Evolutionary conservation across 257 asterid genomes (phyloP).

Genomic region (Gentiana dahurica): DNA sequence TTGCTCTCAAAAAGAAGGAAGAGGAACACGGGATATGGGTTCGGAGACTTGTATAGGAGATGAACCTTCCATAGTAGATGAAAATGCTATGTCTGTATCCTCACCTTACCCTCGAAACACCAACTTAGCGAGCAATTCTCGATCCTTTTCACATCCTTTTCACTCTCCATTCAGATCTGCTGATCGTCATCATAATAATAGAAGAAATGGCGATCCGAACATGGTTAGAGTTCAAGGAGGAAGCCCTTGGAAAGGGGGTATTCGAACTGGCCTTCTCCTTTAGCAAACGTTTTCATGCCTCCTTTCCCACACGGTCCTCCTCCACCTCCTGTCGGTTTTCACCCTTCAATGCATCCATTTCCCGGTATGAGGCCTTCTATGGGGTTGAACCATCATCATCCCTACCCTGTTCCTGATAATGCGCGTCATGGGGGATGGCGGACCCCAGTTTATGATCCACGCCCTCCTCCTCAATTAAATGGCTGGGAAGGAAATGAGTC

Average conservation of each 20-base stretch:
- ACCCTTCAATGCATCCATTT: conserved; percentile 77
- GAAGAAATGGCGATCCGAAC: conserved; percentile 70
- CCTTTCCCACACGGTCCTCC: conserved; percentile 61
- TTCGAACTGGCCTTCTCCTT: conserved; percentile 87
- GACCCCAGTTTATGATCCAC: conserved; percentile 49
- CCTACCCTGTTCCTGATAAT: conserved; percentile 71
- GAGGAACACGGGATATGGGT: conserved; percentile 48
- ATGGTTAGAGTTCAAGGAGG: conserved; percentile 78
- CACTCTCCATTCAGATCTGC: conserved; percentile 57
- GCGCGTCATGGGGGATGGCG: conserved; percentile 85
- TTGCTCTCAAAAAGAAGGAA: conserved; percentile 43
- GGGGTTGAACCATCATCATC: conserved; percentile 68
- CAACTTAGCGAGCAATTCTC: conserved; percentile 46
- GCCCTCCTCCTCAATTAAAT: conserved; percentile 47
- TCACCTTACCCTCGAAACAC: conserved; percentile 67
- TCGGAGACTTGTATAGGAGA: conserved; percentile 51
- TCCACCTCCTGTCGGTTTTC: conserved; percentile 55
- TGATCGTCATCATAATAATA: conserved; percentile 40
- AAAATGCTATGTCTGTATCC: conserved; percentile 52
- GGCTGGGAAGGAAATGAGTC: conserved; percentile 67
- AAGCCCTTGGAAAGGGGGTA: conserved; percentile 72
- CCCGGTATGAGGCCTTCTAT: conserved; percentile 81
- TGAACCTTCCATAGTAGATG: conserved; percentile 51
- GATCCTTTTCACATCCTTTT: conserved; percentile 49
- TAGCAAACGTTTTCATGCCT: conserved; percentile 85